Evolutionary conservation across 805 yeast species (phyloP).

Genomic region (Hyphopichia homilentoma): DNA sequence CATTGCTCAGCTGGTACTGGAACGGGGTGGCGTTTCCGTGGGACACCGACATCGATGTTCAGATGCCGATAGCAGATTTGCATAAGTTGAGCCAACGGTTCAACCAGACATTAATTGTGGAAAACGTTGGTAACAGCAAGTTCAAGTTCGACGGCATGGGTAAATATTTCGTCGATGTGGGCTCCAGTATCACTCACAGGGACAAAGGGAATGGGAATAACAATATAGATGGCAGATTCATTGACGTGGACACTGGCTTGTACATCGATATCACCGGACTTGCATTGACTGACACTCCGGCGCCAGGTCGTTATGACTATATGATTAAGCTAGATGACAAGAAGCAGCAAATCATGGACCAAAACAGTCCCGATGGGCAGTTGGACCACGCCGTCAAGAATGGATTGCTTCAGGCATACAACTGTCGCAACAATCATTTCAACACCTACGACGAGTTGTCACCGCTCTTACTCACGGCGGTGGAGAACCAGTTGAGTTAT

Average conservation of each 20-base stretch:
- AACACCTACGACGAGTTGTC: constrained; percentile 43
- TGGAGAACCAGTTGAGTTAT: constrained; percentile 48
- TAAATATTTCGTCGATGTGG: constrained; percentile 45
- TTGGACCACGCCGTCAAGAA: constrained; percentile 13
- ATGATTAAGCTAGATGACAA: constrained; percentile 8
- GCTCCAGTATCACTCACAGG: constrained; percentile 52
- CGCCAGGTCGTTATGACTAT: constrained; percentile 19
- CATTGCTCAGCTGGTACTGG: constrained; percentile 62
- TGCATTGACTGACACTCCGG: constrained; percentile 38
- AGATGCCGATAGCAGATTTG: constrained; percentile 51
- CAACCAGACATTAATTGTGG: constrained; percentile 48
- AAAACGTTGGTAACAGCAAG: constrained; percentile 23
- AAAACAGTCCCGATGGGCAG: constrained; percentile 4
- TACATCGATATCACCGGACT: constrained; percentile 73
- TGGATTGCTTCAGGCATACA: constrained; percentile 15
- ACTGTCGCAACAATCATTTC: constrained; percentile 63
- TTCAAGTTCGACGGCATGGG: constrained; percentile 48
- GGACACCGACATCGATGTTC: constrained; percentile 67
- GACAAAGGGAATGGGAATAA: constrained; percentile 54
- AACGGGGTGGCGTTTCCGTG: constrained; percentile 61
- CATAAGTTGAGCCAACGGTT: constrained; percentile 43
- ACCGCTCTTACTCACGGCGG: constrained; percentile 48
- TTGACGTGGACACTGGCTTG: constrained; percentile 66
- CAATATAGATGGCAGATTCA: constrained; percentile 69
- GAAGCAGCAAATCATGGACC: constrained; percentile 5